A percentile compares a stretch with the other conserved stretches of the same genome.
Evolutionary conservation across 176 grass and related monocot genomes (phyloP).

Genomic region (Aegilops longissima): DNA sequence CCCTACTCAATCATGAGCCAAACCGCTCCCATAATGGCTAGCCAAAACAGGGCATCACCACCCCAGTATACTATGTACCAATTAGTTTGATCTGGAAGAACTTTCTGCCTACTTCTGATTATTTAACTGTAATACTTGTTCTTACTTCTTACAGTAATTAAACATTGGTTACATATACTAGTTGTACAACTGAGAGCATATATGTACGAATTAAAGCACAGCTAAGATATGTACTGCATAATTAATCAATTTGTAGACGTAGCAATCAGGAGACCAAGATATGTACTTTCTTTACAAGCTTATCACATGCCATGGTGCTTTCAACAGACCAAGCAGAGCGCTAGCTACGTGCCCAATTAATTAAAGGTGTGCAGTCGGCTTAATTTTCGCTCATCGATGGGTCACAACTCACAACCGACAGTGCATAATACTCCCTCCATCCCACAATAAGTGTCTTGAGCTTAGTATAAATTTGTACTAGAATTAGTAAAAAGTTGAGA

Average conservation of each 20-base stretch:
- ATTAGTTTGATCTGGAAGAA: not conserved
- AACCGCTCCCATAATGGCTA: not conserved
- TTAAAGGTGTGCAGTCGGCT: not conserved
- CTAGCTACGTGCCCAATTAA: no score
- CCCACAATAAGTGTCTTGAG: no score
- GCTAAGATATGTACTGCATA: not conserved
- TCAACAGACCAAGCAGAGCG: no score
- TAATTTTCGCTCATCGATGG: not conserved
- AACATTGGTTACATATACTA: no score
- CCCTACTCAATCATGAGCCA: not conserved
- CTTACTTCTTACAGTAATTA: no score
- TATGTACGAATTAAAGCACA: not conserved
- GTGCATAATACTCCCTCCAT: no score
- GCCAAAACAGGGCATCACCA: not conserved
- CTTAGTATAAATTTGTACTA: no score
- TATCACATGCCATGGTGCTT: no score
- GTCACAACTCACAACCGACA: not conserved
- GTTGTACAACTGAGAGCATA: no score
- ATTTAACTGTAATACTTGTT: no score
- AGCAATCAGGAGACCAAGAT: constrained; percentile 10
- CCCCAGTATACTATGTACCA: not conserved
- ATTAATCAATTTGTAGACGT: constrained; percentile 1
- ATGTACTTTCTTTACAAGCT: no score
- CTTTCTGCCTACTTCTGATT: not conserved
- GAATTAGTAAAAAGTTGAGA: no score